Evolutionary conservation across 129 eudicot genomes (phyloP).

Genomic region (Artemisia annua): DNA sequence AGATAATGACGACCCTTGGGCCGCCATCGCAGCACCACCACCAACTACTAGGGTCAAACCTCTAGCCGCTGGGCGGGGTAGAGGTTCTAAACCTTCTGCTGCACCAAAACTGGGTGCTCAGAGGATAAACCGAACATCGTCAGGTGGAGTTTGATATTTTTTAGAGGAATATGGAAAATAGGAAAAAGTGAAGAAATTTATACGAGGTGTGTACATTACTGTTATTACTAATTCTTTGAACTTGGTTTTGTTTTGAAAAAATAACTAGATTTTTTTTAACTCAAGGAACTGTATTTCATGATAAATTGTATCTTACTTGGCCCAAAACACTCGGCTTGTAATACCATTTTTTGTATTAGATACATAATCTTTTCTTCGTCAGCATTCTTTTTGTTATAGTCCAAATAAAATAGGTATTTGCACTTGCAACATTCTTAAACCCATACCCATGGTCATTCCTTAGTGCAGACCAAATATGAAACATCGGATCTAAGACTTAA

Average conservation of each 20-base stretch:
- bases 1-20: conserved; percentile 82
- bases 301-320: neutral
- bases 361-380: too few relatives aligned
- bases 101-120: conserved; percentile 79
- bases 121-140: conserved; percentile 77
- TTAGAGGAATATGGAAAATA: neutral
- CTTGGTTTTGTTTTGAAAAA: conserved; percentile 10
- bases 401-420: too few relatives aligned
- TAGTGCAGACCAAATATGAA: too few relatives aligned
- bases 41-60: conserved; percentile 81
- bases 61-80: conserved; percentile 56
- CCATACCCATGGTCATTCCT: too few relatives aligned
- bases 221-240: conserved; percentile 19
- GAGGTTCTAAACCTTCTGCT: conserved; percentile 64
- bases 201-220: conserved; percentile 23
- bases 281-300: neutral
- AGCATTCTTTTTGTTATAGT: too few relatives aligned
- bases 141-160: conserved; percentile 44
- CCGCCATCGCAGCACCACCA: conserved; percentile 88
- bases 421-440: too few relatives aligned
- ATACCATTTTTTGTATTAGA: conserved; percentile 9
- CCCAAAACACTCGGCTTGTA: conserved; percentile 4
- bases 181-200: conserved; percentile 6
- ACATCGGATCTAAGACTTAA: too few relatives aligned
- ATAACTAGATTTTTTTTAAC: conserved; percentile 1